Base-by-base conservation (phyloP, 192 early-diverging fungal species). In the Backusella psychrophila region DNA sequence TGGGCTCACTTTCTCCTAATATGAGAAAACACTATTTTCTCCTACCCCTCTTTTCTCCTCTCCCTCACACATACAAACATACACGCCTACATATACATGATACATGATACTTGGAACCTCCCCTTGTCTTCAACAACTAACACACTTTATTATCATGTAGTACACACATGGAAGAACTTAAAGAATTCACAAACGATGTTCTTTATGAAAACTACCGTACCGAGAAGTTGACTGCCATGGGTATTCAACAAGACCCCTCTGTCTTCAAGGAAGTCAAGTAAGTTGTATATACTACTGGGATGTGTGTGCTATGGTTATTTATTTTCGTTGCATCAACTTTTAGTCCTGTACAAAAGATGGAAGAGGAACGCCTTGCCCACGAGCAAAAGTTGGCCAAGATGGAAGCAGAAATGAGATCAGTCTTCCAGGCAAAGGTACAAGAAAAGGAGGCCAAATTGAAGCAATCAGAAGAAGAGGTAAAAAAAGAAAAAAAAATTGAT, bases 401-500 rank as follows among this genome's bases (percentile, higher is more conserved):
- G 98, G 97, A 99, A 85, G 90, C 92, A 39, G 98, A 99, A 85
- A 99, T 99, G 98, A 95, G 96, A 82, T 89, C 92, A 39, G 98
- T 99, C 67, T 99, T 99, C 93, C 95, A 97, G 82, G 95, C 96
- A 73, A 99, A 99, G 90, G 98, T 99, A 8, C 94, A 96, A 73
- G 98, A 99, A 87, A 98, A 98, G 89, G 98, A 99, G 83, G 85
- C 95, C 82, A 99, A 99, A 87, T 89, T 99, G 73, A 99, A 97
- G 87, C 97, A 97, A 83, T 93, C 91, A 63, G 98, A 99, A 85
- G 97, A 98, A 77, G 98, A 94, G 59, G 72, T 73, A 73, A 56
- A 26, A 21, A 7, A 73, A 56, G 15, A 21, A 69, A 19, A 2
- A 38, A 41, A n/a, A n/a, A n/a, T n/a, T 17, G n/a, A 14, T 71